These are phyloP conservation scores for Coprinellus aureogranulatus DNA, from an alignment of 768 basidiomycete genomes.

Conservation along the genomic window DNA sequence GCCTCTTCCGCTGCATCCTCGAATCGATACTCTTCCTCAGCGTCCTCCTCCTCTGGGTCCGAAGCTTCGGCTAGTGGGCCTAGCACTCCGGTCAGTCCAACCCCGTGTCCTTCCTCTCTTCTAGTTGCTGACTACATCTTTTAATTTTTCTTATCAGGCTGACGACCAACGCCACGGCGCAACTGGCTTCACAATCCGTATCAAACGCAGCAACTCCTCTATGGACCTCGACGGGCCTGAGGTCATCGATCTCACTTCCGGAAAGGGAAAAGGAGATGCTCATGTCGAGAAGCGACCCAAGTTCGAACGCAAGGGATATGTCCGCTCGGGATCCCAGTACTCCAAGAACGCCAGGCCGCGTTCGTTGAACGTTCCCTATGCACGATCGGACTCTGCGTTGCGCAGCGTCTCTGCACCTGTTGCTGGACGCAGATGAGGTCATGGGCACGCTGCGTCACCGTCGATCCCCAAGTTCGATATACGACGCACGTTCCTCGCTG, in stretches of 20 bases:
- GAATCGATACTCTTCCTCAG: slow-evolving; percentile 12
- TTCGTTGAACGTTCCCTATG: too few relatives aligned
- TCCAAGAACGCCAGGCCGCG: neutral
- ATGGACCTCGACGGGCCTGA: slow-evolving; percentile 18
- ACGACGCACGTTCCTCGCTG: too few relatives aligned
- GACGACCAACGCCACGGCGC: slow-evolving; percentile 14
- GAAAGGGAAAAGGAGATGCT: neutral
- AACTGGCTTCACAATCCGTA: slow-evolving; percentile 21
- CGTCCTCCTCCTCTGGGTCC: slow-evolving; percentile 14
- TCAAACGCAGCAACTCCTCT: slow-evolving; percentile 36
- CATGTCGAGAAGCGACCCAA: slow-evolving; percentile 39
- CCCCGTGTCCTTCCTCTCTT: neutral
- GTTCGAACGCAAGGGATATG: slow-evolving; percentile 20
- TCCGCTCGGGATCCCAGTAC: neutral
- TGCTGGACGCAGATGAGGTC: too few relatives aligned
- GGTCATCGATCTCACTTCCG: neutral
- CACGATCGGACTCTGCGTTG: too few relatives aligned
- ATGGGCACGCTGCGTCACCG: too few relatives aligned
- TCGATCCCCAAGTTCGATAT: too few relatives aligned
- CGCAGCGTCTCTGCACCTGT: too few relatives aligned
- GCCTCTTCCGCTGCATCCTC: slow-evolving; percentile 13
- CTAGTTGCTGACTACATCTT: neutral
- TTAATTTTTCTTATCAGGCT: slow-evolving; percentile 5
- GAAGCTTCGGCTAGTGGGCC: slow-evolving; percentile 23
- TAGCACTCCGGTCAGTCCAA: slow-evolving; percentile 27